Percentiles rank a stretch among this genome's conserved stretches.
phyloP scores from a whole-genome alignment of 768 basidiomycete genomes.

The Tricholoma sp. region DNA sequence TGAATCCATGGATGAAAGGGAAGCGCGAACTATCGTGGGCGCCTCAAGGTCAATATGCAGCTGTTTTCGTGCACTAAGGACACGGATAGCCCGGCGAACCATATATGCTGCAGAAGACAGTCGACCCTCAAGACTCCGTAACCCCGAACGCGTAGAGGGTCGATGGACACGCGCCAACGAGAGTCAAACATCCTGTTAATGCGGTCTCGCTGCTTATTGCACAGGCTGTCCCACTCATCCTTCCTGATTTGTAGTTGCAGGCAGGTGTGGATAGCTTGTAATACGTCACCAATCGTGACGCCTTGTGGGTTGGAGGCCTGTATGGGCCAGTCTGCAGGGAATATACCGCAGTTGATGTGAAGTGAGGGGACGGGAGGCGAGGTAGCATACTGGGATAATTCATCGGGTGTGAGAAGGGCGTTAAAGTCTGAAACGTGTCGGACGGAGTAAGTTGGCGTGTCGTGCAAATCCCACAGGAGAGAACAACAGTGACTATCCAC shows the following conservation, averaged over 20 bases:
- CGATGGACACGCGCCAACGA: conserved; percentile 37
- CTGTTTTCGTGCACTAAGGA: conserved; percentile 30
- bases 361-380: conserved; percentile 34
- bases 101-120: conserved; percentile 40
- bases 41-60: conserved; percentile 45
- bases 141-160: conserved; percentile 29
- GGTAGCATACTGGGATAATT: conserved; percentile 39
- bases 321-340: conserved; percentile 39
- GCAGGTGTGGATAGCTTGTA: conserved; percentile 38
- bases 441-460: conserved; percentile 28
- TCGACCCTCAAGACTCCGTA: conserved; percentile 46
- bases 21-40: conserved; percentile 12
- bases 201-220: conserved; percentile 36
- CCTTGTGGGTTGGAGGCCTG: conserved; percentile 35
- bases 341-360: conserved; percentile 40
- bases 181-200: conserved; percentile 37
- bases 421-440: conserved; percentile 19
- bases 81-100: conserved; percentile 48
- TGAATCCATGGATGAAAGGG: not conserved
- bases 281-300: conserved; percentile 49
- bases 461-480: conserved; percentile 48
- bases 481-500: conserved; percentile 21
- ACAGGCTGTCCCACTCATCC: conserved; percentile 39
- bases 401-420: conserved; percentile 24
- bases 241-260: conserved; percentile 33